Conservation (phyloP, 345 rosid species). For the Moringa oleifera region DNA sequence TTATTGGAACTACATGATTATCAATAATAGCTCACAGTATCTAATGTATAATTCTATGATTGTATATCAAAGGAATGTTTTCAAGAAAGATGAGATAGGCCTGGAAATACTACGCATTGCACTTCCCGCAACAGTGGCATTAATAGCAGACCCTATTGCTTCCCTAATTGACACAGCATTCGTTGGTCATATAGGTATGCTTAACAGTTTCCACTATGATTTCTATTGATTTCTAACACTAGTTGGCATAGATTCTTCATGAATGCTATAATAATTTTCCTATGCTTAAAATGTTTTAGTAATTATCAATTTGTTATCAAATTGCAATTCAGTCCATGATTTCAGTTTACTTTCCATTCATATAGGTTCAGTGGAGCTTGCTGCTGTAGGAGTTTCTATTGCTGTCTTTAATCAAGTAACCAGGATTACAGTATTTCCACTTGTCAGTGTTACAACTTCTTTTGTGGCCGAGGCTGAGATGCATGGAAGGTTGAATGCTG, state of each 20-base stretch:
- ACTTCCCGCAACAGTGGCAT: constrained; percentile 86
- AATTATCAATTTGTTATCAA: too few relatives aligned
- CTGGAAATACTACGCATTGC: constrained; percentile 64
- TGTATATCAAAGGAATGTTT: constrained; percentile 25
- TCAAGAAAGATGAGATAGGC: constrained; percentile 45
- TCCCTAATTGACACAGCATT: constrained; percentile 91
- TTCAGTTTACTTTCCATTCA: too few relatives aligned
- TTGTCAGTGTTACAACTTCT: constrained; percentile 86
- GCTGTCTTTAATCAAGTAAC: constrained; percentile 99
- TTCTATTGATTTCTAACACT: too few relatives aligned
- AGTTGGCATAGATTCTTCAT: too few relatives aligned
- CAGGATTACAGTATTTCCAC: constrained; percentile 74
- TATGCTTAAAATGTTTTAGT: too few relatives aligned
- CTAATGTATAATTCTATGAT: neutral
- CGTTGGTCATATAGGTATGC: constrained; percentile 66
- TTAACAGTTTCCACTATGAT: too few relatives aligned
- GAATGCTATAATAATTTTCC: neutral
- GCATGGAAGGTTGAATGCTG: constrained; percentile 32
- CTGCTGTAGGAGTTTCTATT: constrained; percentile 97
- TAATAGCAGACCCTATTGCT: constrained; percentile 93
- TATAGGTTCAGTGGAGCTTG: constrained; percentile 87
- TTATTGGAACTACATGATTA: neutral
- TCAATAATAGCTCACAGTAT: neutral
- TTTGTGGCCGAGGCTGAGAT: constrained; percentile 99
- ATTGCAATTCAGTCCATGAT: too few relatives aligned